These are phyloP conservation scores for Xylaria arbuscula DNA, from an alignment of 2,329 filamentous ascomycete genomes.

Conservation along the genomic window DNA sequence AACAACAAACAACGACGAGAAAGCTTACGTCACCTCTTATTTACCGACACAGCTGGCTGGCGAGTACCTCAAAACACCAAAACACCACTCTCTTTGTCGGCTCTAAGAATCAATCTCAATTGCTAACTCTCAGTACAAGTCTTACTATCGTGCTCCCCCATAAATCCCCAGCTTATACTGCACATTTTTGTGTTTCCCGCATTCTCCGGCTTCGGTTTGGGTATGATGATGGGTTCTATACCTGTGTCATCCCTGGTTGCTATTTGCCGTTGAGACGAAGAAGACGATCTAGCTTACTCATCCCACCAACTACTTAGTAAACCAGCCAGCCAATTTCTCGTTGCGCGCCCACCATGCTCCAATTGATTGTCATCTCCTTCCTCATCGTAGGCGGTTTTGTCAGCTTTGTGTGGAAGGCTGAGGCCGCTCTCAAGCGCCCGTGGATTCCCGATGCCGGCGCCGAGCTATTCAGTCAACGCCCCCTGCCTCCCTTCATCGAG, in stretches of 20 bases:
- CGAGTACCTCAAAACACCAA: background rate
- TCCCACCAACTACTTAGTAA: background rate
- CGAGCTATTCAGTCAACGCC: slow-evolving; percentile 60
- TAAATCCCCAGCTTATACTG: slow-evolving; percentile 2
- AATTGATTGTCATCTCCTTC: slow-evolving; percentile 53
- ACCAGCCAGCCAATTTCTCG: background rate
- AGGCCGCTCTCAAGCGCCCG: slow-evolving; percentile 56
- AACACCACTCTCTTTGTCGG: background rate
- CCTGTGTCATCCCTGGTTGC: slow-evolving; percentile 26
- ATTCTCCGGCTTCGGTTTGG: slow-evolving; percentile 2
- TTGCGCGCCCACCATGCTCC: slow-evolving; percentile 43
- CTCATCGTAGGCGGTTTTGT: slow-evolving; percentile 55
- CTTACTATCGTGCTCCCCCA: background rate
- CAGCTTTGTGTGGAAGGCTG: slow-evolving; percentile 58
- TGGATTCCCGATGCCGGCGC: slow-evolving; percentile 64
- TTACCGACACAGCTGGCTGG: slow-evolving; percentile 16
- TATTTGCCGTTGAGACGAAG: slow-evolving; percentile 26
- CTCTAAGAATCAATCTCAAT: slow-evolving; percentile 5
- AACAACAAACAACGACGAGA: background rate
- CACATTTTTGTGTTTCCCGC: slow-evolving; percentile 8
- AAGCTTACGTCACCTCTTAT: slow-evolving; percentile 24
- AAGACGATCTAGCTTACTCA: background rate
- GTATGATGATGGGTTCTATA: slow-evolving; percentile 34
- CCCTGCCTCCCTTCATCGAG: slow-evolving; percentile 58
- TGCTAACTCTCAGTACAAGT: background rate